Evolutionary conservation across 2,329 filamentous ascomycete genomes (phyloP), one percentile per base, ranked within the genome.

Genomic region (Westerdykella sp.): DNA sequence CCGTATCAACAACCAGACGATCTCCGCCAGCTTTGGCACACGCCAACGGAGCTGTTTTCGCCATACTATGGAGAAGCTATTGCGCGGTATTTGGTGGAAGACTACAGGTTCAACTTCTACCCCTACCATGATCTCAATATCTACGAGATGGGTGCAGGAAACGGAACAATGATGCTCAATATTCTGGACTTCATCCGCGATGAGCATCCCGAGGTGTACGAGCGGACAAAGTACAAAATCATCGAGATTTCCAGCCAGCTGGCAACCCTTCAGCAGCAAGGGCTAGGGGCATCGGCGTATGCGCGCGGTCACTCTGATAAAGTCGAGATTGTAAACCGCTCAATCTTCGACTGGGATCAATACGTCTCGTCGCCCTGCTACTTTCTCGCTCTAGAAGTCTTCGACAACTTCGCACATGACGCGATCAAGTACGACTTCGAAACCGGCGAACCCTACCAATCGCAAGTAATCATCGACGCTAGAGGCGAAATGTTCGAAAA

Each of bases 391-490:
- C 85, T 98, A 69, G 93, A 98, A 69, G 93, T 98, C 53, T 95
- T 96, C 61, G 93, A 98, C 73, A 98, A 98, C 71, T 97, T 98
- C 65, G 83, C 88, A 30, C 94, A 98, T 72, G 93, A 98, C 70
- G 79, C 84, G 46, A 81, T 98, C 49, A 90, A 94, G 50, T 98
- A 97, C 71, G 85, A 97, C 68, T 76, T 84, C 10, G 69, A 75
- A 47, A 94, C 89, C 10, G 86, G 88, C 63, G 74, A 84, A 53
- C 86, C 91, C 0, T 77, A 95, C 42, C 94, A 98, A 71, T 89
- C 88, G 39, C 83, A 83, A 49, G 90, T 97, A 12, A 75, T 98
- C 32, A 84, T 98, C 60, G 88, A 95, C 63, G 76, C 73, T 7
- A 74, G 83, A 34, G 91, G 91, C 59, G 90, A 97, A 60, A 93